A percentile compares a stretch with the other conserved stretches of the same genome.
Evolutionary conservation across 495 filamentous ascomycete species (phyloP).

Genomic region (Penicillium taxi): DNA sequence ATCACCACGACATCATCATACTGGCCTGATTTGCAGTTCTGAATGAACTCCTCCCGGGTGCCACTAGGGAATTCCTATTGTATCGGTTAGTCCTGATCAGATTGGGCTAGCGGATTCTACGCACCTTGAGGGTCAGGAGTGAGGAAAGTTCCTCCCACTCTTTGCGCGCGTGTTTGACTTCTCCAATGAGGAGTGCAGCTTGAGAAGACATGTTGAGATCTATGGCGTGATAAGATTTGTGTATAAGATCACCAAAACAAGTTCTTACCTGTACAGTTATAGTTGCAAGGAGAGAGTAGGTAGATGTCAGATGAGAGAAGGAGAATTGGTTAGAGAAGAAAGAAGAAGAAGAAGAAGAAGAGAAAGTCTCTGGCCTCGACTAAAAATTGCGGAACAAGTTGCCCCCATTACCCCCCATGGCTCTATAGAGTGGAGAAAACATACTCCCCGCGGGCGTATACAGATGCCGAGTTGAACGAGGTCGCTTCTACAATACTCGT

Average conservation of each 20-base stretch:
- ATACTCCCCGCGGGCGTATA: too few species aligned
- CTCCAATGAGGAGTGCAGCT: slow-evolving; percentile 50
- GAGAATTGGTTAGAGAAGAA: not conserved
- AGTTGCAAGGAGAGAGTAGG: not conserved
- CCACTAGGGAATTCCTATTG: slow-evolving; percentile 48
- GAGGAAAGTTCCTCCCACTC: slow-evolving; percentile 50
- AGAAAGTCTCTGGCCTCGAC: not conserved
- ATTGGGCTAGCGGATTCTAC: not conserved
- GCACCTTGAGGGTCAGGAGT: slow-evolving; percentile 47
- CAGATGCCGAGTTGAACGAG: too few species aligned
- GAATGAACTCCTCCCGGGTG: slow-evolving; percentile 44
- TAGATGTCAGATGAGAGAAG: too few species aligned
- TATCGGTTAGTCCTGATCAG: not conserved
- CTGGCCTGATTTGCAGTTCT: slow-evolving; percentile 44
- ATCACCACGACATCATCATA: slow-evolving; percentile 52
- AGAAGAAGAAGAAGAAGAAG: not conserved
- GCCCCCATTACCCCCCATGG: not conserved
- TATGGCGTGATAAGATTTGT: slow-evolving; percentile 7
- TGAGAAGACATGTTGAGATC: slow-evolving; percentile 27
- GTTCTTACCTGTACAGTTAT: not conserved
- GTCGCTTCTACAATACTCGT: too few species aligned
- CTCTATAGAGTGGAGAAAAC: too few species aligned
- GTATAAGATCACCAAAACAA: slow-evolving; percentile 1
- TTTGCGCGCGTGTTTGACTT: slow-evolving; percentile 43
- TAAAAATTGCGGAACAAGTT: not conserved